Base-by-base conservation (phyloP, 2,329 filamentous ascomycete species). In the Sarocladiaceae sp. region DNA sequence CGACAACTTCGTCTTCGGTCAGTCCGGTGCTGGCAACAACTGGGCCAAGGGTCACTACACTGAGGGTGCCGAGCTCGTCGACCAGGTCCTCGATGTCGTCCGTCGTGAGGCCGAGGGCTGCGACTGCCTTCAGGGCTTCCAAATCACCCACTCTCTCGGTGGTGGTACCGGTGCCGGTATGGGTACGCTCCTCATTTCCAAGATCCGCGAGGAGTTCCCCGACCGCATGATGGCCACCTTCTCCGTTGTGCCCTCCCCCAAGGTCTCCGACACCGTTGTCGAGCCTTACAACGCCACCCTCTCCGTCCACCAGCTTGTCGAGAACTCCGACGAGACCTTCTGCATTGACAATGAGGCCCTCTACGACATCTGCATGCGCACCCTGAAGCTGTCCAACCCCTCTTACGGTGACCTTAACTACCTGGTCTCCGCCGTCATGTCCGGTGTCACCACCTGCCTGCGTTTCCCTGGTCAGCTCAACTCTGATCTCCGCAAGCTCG, bases 21-120 rank as follows among this genome's bases (percentile, higher is more conserved):
- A 97, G 82, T 97, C 94, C 66, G 93, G 94, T 84, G 94, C 94
- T 74, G 94, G 94, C 79, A 99, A 99, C 90, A 97, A 97, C 87
- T 99, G 94, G 94, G 94, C 94, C 76, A 99, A 97, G 87, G 94
- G 94, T 79, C 94, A 99, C 76, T 99, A 99, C 85, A 99, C 94
- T 61, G 94, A 99, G 82, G 94, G 94, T 85, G 94, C 94, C 64
- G 94, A 99, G 81, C 85, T 97, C 59, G 94, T 99, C 64, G 94
- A 99, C 81, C 84, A 97, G 70, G 94, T 99, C 64, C 86, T 99
- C 64, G 94, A 97, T 72, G 94, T 99, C 62, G 93, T 99, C 71
- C 94, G 94, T 72, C 93, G 94, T 68, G 94, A 99, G 83, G 93
- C 94, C 63, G 94, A 99, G 80, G 90, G 89, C 73, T 97, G 94